Evolutionary conservation across 768 basidiomycete genomes (phyloP), one percentile per base, ranked within the genome.

Genomic region (Holtermannia corniformis): DNA sequence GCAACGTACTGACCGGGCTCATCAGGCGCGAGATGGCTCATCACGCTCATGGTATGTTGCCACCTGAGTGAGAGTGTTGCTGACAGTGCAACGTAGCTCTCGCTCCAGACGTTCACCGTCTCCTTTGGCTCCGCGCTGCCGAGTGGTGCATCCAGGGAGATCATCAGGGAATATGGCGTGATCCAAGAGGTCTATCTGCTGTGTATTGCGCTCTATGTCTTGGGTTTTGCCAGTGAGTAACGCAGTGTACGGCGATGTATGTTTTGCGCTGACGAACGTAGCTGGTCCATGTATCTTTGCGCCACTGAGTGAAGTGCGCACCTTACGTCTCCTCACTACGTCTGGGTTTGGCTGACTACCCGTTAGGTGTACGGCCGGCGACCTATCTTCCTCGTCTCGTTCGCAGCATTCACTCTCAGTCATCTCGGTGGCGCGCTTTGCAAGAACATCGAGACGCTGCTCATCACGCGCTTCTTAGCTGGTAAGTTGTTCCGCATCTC

Each of bases 381-480:
- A 42, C 76, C 77, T 1, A 71, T 81, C 25, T 78, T 81, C 60
- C 44, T 78, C 16, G 40, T 78, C 19, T 71, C 81, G 0, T 79
- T 82, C 76, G 41, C 66, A 10, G 54, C 64, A 4, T 83, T 82
- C 67, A 79, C 78, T 0, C 50, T 83, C 5, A 76, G 80, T 47
- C 76, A 76, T 54, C 70, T 84, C 19, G 81, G 80, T 3, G 80
- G 81, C 72, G 78, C 80, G 0, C 75, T 83, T 7, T 81, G 80
- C 0, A 72, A 70, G 3, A 82, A 82, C 62, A 78, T 83, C 49
- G 72, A 77, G 52, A 80, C 81, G 0, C 16, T 37, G 32, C 32
- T 37, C 16, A 16, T 37, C 32, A 37, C 32, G 7, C 32, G 32
- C 32, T 37, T 37, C 16, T 16, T 37, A 16, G 32, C 32, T 7